A percentile compares a stretch with the other conserved stretches of the same genome.
Evolutionary conservation across 108 stramenopile species (phyloP).

Genomic region (Aurantiochytrium sp.): DNA sequence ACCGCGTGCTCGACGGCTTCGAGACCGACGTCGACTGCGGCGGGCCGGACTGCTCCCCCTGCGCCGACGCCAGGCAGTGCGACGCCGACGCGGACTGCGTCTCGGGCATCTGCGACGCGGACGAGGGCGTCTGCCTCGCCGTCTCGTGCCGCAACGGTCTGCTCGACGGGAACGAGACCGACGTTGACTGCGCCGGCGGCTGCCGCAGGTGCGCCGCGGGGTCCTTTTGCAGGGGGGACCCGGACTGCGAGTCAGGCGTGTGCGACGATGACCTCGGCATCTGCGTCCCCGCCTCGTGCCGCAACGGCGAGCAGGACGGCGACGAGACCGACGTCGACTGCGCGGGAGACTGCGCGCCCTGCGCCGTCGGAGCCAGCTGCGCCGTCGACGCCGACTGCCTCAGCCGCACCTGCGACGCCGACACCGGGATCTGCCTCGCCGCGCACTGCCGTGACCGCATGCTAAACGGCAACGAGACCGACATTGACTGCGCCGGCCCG

Average conservation of each 20-base stretch:
- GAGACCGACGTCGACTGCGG: constrained; percentile 39
- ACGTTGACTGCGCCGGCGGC: constrained; percentile 30
- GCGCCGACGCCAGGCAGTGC: not conserved
- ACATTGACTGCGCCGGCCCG: constrained; percentile 32
- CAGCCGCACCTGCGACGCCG: not conserved
- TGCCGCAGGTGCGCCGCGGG: not conserved
- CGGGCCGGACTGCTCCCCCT: not conserved
- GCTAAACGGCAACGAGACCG: constrained; percentile 32
- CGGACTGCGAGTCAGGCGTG: not conserved
- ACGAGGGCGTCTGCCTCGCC: not conserved
- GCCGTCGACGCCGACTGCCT: not conserved
- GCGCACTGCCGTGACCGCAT: constrained; percentile 3
- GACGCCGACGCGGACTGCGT: constrained; percentile 16
- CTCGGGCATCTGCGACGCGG: not conserved
- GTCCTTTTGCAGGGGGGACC: not conserved
- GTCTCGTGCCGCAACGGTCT: constrained; percentile 32
- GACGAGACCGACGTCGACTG: constrained; percentile 16
- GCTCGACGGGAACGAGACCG: constrained; percentile 35
- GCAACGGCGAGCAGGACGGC: constrained; percentile 1
- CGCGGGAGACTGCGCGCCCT: not conserved
- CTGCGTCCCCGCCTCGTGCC: not conserved
- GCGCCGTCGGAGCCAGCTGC: not conserved
- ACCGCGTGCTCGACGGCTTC: constrained; percentile 32
- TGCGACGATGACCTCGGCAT: not conserved
- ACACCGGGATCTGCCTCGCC: not conserved